Percentiles rank a stretch among this genome's conserved stretches.
These are phyloP conservation scores for Conidiobolus coronatus DNA, from an alignment of 371 early-diverging fungal species.

Conservation along the genomic window DNA sequence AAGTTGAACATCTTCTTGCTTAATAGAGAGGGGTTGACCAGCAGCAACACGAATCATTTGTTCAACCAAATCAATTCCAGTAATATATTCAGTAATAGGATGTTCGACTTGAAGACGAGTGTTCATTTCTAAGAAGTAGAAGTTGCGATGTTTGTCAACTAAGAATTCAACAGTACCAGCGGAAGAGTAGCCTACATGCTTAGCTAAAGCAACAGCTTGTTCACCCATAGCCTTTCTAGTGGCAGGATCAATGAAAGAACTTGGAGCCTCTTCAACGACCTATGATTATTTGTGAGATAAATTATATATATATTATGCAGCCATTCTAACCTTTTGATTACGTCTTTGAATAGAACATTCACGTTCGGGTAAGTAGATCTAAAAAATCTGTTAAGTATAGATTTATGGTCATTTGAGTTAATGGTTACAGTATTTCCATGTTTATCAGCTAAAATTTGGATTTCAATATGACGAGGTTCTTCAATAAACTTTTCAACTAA, in stretches of 20 bases:
- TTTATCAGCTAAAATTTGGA: slow-evolving; percentile 44
- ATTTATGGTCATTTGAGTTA: not conserved
- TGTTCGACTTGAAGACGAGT: slow-evolving; percentile 88
- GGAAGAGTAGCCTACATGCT: slow-evolving; percentile 58
- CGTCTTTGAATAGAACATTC: slow-evolving; percentile 83
- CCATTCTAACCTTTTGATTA: slow-evolving; percentile 53
- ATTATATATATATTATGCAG: not conserved
- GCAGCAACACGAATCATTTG: slow-evolving; percentile 67
- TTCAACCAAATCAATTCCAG: slow-evolving; percentile 82
- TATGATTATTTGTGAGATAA: not conserved
- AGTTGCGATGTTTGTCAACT: slow-evolving; percentile 38
- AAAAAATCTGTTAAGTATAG: not conserved
- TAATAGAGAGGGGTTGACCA: slow-evolving; percentile 25
- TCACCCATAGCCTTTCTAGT: slow-evolving; percentile 60
- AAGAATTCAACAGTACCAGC: slow-evolving; percentile 81
- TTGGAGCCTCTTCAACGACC: slow-evolving; percentile 56
- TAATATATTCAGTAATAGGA: slow-evolving; percentile 89
- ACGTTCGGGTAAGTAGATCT: slow-evolving; percentile 64
- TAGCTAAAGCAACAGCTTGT: slow-evolving; percentile 54
- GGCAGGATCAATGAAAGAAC: slow-evolving; percentile 26
- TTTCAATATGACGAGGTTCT: slow-evolving; percentile 74
- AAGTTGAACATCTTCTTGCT: slow-evolving; percentile 29
- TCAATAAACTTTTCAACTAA: slow-evolving; percentile 87
- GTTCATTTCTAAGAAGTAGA: slow-evolving; percentile 79
- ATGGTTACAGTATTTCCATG: slow-evolving; percentile 22